phyloP scores from a whole-genome alignment of 2,329 filamentous ascomycete genomes.

The Trichoderma sp. region DNA sequence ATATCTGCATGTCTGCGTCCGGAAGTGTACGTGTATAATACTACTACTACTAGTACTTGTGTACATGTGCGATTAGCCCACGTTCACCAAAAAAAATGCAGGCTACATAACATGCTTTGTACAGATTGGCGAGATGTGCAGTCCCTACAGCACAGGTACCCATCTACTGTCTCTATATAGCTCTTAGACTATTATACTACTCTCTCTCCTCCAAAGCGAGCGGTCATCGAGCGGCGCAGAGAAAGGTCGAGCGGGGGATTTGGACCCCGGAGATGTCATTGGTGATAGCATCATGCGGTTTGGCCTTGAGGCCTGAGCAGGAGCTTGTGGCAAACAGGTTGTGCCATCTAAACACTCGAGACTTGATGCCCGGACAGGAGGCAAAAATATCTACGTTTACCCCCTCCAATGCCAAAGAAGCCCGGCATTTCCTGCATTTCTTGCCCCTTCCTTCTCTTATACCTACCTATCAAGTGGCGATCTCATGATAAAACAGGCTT shows the following conservation, averaged over 20 bases:
- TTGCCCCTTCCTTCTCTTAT: neutral
- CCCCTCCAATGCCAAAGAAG: neutral
- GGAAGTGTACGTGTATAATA: neutral
- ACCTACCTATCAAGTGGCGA: neutral
- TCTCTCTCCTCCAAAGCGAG: neutral
- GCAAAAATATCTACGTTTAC: neutral
- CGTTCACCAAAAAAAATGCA: neutral
- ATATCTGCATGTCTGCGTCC: slow-evolving; percentile 20
- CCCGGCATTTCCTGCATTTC: neutral
- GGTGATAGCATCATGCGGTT: neutral
- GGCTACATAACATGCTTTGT: neutral
- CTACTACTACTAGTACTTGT: neutral
- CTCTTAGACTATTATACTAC: neutral
- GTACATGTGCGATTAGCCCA: neutral
- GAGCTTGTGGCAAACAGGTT: slow-evolving; percentile 1
- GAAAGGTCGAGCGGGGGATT: neutral
- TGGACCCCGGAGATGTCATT: neutral
- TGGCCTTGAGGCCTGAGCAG: neutral
- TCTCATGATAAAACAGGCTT: neutral
- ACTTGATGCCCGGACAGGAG: neutral
- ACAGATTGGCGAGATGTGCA: neutral
- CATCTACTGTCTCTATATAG: neutral
- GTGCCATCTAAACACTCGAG: neutral
- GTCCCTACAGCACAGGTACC: neutral
- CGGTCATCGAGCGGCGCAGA: neutral